A percentile compares a stretch with the other conserved stretches of the same genome.
Conservation (phyloP, 805 yeast species). For the Yamadazyma philogaea region DNA sequence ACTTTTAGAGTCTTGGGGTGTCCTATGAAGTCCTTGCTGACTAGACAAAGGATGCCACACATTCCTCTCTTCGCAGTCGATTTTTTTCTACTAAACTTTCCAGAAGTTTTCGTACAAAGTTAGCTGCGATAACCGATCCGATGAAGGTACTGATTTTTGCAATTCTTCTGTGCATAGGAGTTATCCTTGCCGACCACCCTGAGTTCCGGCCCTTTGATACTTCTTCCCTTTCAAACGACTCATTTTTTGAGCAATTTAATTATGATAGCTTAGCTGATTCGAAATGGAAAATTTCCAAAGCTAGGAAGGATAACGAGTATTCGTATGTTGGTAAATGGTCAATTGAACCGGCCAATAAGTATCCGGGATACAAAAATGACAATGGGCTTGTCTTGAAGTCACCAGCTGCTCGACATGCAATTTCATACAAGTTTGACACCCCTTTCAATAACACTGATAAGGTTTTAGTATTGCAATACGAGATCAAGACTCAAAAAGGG, state of each 20-base stretch:
- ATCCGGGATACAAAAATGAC: constrained; percentile 63
- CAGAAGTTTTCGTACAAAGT: not conserved
- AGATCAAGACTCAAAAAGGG: constrained; percentile 78
- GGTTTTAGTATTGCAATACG: constrained; percentile 83
- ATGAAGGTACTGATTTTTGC: not conserved
- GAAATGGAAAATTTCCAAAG: constrained; percentile 52
- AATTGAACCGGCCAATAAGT: constrained; percentile 49
- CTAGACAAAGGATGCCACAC: constrained; percentile 16
- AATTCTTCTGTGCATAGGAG: not conserved
- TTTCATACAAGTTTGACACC: constrained; percentile 56
- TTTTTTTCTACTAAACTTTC: too few relatives aligned
- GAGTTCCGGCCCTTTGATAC: constrained; percentile 24
- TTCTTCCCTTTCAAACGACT: constrained; percentile 32
- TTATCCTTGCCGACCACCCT: constrained; percentile 1
- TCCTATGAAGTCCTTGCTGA: constrained; percentile 1
- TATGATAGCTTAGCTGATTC: constrained; percentile 23
- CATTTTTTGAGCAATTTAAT: constrained; percentile 66
- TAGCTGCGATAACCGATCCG: not conserved
- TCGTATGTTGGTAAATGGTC: constrained; percentile 74
- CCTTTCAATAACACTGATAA: constrained; percentile 59
- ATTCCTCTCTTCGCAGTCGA: constrained; percentile 3
- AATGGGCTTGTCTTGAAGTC: constrained; percentile 73
- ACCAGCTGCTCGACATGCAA: constrained; percentile 80
- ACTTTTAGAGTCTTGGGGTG: constrained; percentile 1
- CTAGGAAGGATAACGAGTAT: constrained; percentile 50